phyloP scores from a whole-genome alignment of 495 filamentous ascomycete species.

The Astrothelium subdiscretum region DNA sequence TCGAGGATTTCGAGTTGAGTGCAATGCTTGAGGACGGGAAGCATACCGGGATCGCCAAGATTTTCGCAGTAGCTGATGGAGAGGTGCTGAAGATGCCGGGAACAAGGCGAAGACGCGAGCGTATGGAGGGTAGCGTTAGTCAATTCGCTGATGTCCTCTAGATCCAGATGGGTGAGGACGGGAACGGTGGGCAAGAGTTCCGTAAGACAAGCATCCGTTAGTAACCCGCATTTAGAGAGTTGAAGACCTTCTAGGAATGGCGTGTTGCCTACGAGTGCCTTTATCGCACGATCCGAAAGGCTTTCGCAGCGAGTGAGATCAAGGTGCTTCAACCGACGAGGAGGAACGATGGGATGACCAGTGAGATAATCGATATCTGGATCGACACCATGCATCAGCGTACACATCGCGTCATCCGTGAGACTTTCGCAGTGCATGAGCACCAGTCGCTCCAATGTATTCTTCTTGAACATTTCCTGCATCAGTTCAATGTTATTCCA shows the following conservation, averaged over 20 bases:
- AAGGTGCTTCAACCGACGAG: slow-evolving; percentile 70
- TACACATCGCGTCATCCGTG: slow-evolving; percentile 56
- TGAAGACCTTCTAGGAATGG: slow-evolving; percentile 74
- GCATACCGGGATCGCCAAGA: slow-evolving; percentile 73
- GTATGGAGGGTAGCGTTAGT: slow-evolving; percentile 62
- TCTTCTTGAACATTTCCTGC: slow-evolving; percentile 60
- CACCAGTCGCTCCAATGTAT: slow-evolving; percentile 68
- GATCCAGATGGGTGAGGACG: slow-evolving; percentile 70
- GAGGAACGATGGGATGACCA: slow-evolving; percentile 60
- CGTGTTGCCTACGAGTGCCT: slow-evolving; percentile 56
- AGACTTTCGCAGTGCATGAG: slow-evolving; percentile 66
- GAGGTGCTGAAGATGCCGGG: slow-evolving; percentile 59
- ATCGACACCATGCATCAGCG: slow-evolving; percentile 60
- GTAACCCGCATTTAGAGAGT: slow-evolving; percentile 53
- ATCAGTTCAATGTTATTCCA: slow-evolving; percentile 63
- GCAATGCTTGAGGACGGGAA: slow-evolving; percentile 69
- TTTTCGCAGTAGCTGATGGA: slow-evolving; percentile 83
- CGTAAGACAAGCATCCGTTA: slow-evolving; percentile 64
- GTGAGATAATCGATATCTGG: slow-evolving; percentile 71
- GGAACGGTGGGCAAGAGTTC: slow-evolving; percentile 64
- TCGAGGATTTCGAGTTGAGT: slow-evolving; percentile 55
- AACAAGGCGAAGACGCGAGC: slow-evolving; percentile 64
- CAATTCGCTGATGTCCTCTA: slow-evolving; percentile 72
- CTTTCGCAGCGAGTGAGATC: slow-evolving; percentile 68
- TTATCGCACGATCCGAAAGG: slow-evolving; percentile 60